Evolutionary conservation across 2,329 filamentous ascomycete genomes (phyloP).

Genomic region (Clonostachys rosea): DNA sequence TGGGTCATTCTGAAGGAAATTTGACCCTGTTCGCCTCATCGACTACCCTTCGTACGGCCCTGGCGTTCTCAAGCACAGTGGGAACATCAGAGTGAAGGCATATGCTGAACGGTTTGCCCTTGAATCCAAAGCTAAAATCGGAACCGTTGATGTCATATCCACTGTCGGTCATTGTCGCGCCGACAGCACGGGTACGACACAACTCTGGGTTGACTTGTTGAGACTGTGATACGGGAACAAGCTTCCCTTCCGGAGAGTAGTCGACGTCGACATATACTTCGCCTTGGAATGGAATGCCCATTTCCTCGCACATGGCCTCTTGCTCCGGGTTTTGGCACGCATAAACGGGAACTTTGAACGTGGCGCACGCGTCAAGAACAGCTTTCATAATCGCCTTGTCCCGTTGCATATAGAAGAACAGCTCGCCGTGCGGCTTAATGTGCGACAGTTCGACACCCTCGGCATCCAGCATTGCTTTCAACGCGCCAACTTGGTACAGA

Average conservation of each 20-base stretch:
- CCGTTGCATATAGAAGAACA: constrained; percentile 36
- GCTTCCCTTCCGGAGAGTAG: constrained; percentile 1
- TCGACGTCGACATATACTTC: constrained; percentile 3
- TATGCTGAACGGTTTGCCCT: constrained; percentile 1
- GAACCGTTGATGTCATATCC: not conserved
- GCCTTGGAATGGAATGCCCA: constrained; percentile 1
- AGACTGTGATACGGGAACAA: not conserved
- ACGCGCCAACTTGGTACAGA: constrained; percentile 59
- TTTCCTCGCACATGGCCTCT: not conserved
- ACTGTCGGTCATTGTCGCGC: not conserved
- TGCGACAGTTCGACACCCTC: constrained; percentile 54
- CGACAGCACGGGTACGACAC: not conserved
- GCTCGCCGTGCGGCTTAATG: constrained; percentile 57
- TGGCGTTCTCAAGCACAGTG: constrained; percentile 1
- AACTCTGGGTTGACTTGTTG: too few relatives aligned
- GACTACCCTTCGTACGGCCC: not conserved
- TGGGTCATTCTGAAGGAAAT: too few relatives aligned
- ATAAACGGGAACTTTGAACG: constrained; percentile 1
- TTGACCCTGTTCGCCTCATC: not conserved
- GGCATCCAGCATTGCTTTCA: constrained; percentile 53
- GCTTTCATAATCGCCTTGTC: constrained; percentile 8
- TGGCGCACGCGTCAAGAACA: not conserved
- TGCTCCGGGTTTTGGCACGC: not conserved
- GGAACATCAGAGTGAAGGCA: constrained; percentile 3
- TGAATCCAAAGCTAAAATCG: constrained; percentile 1